Conservation (phyloP, 2,329 filamentous ascomycete species). For the Cylindrodendrum hubeiense region DNA sequence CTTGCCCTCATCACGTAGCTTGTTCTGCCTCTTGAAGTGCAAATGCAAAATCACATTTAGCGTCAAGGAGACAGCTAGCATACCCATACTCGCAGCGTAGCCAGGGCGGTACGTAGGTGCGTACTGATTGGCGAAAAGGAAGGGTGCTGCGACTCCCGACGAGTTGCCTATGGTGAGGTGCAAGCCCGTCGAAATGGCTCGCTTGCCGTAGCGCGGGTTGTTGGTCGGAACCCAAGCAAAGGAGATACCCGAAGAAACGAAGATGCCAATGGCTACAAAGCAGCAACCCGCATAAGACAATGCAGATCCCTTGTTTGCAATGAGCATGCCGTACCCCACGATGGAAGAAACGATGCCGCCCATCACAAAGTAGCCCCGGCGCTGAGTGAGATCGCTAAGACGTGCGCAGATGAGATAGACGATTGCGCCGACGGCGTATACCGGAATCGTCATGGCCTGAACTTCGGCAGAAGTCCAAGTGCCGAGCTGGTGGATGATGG, state of each 20-base stretch:
- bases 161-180: slow-evolving; percentile 73
- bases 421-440: slow-evolving; percentile 73
- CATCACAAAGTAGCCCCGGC: slow-evolving; percentile 67
- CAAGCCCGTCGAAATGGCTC: slow-evolving; percentile 71
- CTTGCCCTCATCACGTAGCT: slow-evolving; percentile 49
- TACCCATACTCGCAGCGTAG: slow-evolving; percentile 63
- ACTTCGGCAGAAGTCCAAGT: slow-evolving; percentile 67
- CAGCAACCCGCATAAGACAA: slow-evolving; percentile 74
- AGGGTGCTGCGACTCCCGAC: slow-evolving; percentile 73
- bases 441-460: slow-evolving; percentile 77
- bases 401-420: slow-evolving; percentile 70
- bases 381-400: slow-evolving; percentile 68
- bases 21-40: slow-evolving; percentile 52
- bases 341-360: slow-evolving; percentile 62
- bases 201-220: slow-evolving; percentile 73
- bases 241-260: slow-evolving; percentile 54
- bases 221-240: slow-evolving; percentile 64
- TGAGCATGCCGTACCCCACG: slow-evolving; percentile 70
- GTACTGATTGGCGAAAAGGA: slow-evolving; percentile 61
- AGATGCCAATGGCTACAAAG: slow-evolving; percentile 69
- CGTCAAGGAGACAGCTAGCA: slow-evolving; percentile 53
- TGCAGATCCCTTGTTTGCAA: slow-evolving; percentile 64
- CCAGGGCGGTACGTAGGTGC: slow-evolving; percentile 62
- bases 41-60: slow-evolving; percentile 45
- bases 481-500: slow-evolving; percentile 74